Evolutionary conservation across 208 protist genomes (phyloP).

Genomic region (Acanthamoeba royreba): DNA sequence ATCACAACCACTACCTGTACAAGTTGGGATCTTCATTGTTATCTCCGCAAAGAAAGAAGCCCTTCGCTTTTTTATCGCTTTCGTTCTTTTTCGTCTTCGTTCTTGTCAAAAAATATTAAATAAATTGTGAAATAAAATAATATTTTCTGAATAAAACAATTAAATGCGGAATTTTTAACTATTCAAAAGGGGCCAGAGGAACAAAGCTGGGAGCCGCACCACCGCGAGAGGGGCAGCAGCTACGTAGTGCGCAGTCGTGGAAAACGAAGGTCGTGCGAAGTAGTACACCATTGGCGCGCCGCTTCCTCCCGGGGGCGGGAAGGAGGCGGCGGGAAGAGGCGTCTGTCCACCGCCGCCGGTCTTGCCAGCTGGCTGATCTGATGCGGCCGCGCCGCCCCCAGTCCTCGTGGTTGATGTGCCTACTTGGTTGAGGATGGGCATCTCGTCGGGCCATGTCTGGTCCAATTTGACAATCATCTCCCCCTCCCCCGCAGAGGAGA

Average conservation of each 20-base stretch:
- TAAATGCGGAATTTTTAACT: background rate
- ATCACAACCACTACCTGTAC: background rate
- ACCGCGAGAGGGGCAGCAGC: background rate
- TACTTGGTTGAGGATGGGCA: background rate
- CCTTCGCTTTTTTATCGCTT: background rate
- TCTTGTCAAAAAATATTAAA: too few species aligned
- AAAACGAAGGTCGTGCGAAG: background rate
- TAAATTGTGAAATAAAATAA: too few species aligned
- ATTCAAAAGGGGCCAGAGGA: background rate
- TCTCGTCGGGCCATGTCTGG: background rate
- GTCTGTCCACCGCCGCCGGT: background rate
- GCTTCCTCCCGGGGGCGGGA: background rate
- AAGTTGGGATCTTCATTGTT: too few species aligned
- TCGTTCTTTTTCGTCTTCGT: background rate
- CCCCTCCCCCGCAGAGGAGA: background rate
- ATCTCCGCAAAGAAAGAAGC: too few species aligned
- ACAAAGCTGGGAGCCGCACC: background rate
- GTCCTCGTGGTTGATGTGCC: too few species aligned
- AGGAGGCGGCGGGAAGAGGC: background rate
- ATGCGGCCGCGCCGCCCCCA: background rate
- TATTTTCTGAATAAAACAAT: too few species aligned
- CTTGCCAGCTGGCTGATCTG: background rate
- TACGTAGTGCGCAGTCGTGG: background rate
- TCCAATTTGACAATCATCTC: background rate
- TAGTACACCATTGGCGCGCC: background rate